Evolutionary conservation across 805 yeast species (phyloP), one percentile per base, ranked within the genome.

Genomic region (Nakazawaea wickerhamii): DNA sequence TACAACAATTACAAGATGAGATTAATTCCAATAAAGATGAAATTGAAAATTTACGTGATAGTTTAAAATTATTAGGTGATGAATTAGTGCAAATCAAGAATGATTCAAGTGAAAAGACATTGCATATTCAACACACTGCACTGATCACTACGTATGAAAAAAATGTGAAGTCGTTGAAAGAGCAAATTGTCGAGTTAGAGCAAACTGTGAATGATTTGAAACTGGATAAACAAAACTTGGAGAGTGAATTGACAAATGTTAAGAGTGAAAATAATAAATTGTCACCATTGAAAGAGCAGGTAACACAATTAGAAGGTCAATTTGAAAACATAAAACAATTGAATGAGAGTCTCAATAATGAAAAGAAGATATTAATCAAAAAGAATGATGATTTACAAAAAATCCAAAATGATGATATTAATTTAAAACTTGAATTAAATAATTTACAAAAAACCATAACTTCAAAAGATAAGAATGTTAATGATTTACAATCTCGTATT

Each of bases 11-110:
- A 31, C 31, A 32, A 9, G n/a, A n/a, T n/a, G n/a, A n/a, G n/a
- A 61, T 58, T 26, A 36, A 54, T 7, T 78, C 79, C 46, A 45
- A n/a, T n/a, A n/a, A 55, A 10, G 84, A 77, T 42, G 95, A 89
- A 53, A 63, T 88, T 14, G 88, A 79, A 36, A 71, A 68, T 40
- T 67, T 84, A 40, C 75, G 80, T 53, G 96, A 88, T 45, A 85
- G 83, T 86, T 58, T 90, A 41, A 73, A 73, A 48, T 79, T 75
- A 44, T 70, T 89, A 21, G 96, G 96, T 1, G 76, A 84, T 53
- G 95, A 87, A 38, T 66, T 89, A 6, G 95, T 89, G 1, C 72
- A 75, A 39, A 39, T 13, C 28, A 28, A 22, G 23, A 15, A 26
- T 26, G 43, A 27, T 18, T 25, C 15, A 30, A 20, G 36, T 41